Evolutionary conservation across 139 green algal genomes (phyloP).

Genomic region (Micractinium conductrix): DNA sequence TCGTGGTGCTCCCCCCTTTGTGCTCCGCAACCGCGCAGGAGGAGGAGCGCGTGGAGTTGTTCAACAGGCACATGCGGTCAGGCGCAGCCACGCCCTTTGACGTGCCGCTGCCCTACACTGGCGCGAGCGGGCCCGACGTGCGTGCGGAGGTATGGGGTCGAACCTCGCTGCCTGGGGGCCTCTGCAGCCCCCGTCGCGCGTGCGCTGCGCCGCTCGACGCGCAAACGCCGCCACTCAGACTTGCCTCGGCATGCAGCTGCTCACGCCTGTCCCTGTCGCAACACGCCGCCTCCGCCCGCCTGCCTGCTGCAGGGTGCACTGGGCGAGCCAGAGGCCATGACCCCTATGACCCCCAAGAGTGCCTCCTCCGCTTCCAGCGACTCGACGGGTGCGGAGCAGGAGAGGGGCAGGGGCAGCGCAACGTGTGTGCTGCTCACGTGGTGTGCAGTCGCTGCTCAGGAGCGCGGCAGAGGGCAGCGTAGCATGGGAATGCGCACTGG

Average conservation of each 20-base stretch:
- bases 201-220: too few species aligned
- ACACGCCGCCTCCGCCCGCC: not conserved
- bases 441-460: too few species aligned
- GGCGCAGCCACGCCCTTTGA: slow-evolving; percentile 33
- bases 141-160: too few species aligned
- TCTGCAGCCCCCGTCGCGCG: too few species aligned
- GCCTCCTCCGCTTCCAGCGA: slow-evolving; percentile 19
- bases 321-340: slow-evolving; percentile 21
- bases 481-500: too few species aligned
- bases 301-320: not conserved
- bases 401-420: too few species aligned
- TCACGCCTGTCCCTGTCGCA: not conserved
- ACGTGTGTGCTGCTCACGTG: too few species aligned
- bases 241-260: not conserved
- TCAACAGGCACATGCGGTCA: slow-evolving; percentile 22
- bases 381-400: too few species aligned
- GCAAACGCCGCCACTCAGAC: not conserved
- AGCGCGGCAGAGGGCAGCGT: too few species aligned
- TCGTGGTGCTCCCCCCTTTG: too few species aligned
- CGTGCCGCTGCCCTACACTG: slow-evolving; percentile 25
- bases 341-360: slow-evolving; percentile 22
- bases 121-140: slow-evolving; percentile 18
- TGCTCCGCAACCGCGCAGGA: not conserved
- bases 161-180: too few species aligned
- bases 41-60: slow-evolving; percentile 33